Evolutionary conservation across 148 eudicot species (phyloP).

Genomic region (Nyssa sinensis): DNA sequence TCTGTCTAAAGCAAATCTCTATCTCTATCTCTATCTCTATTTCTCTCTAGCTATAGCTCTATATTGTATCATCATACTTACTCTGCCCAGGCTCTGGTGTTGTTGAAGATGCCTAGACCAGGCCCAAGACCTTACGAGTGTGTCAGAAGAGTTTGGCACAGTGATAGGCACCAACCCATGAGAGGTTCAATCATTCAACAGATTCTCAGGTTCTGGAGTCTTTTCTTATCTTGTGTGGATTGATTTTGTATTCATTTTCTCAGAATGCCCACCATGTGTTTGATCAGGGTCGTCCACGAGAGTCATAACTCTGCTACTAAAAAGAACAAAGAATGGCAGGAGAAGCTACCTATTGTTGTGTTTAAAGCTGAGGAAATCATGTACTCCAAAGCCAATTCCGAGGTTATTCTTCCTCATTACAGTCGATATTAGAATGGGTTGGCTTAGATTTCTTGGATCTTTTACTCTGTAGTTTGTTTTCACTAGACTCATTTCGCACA

Average conservation of each 20-base stretch:
- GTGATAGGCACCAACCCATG: constrained; percentile 58
- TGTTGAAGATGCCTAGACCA: constrained; percentile 45
- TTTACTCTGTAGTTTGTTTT: background rate
- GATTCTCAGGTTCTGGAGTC: constrained; percentile 39
- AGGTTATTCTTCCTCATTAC: constrained; percentile 43
- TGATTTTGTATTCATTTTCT: constrained; percentile 2
- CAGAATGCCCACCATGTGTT: constrained; percentile 42
- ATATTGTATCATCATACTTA: background rate
- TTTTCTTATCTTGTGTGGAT: too few species aligned
- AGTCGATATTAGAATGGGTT: background rate
- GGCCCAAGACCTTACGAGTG: constrained; percentile 62
- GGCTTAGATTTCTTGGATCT: constrained; percentile 2
- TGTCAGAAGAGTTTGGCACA: constrained; percentile 58
- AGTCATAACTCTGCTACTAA: constrained; percentile 55
- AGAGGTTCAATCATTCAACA: constrained; percentile 52
- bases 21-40: constrained; percentile 17
- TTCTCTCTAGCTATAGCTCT: too few species aligned
- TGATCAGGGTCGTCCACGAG: constrained; percentile 71
- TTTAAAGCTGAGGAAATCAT: constrained; percentile 91
- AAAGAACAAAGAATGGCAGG: constrained; percentile 95
- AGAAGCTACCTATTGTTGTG: constrained; percentile 86
- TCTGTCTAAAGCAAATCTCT: constrained; percentile 20
- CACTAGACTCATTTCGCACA: constrained; percentile 13
- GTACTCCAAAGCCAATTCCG: constrained; percentile 98
- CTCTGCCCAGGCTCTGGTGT: background rate